These are phyloP conservation scores for Dendrobium huoshanense DNA, from an alignment of 106 monocot genomes.

Conservation along the genomic window DNA sequence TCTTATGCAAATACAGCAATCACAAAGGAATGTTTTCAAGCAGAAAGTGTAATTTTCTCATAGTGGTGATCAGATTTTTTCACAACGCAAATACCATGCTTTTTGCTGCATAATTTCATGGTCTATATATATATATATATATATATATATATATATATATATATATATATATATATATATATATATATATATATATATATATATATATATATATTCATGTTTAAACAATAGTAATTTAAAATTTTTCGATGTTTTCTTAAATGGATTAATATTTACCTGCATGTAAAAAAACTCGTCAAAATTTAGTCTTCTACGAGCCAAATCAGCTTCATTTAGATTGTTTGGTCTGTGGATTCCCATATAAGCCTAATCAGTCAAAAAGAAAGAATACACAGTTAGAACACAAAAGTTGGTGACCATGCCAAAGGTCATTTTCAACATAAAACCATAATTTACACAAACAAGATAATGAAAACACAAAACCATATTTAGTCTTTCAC, in stretches of 20 bases:
- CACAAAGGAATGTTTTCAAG: background rate
- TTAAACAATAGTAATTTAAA: background rate
- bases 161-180: background rate
- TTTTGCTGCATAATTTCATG: background rate
- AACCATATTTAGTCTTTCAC: no score
- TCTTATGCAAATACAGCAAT: background rate
- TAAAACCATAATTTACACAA: no score
- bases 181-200: background rate
- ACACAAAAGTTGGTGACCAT: background rate
- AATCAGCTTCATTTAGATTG: slow-evolving; percentile 67
- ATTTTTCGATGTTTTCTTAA: background rate
- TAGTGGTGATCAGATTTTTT: background rate
- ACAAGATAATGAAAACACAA: no score
- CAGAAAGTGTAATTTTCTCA: background rate
- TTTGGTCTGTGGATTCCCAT: slow-evolving; percentile 71
- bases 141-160: background rate
- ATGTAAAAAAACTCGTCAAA: slow-evolving; percentile 99
- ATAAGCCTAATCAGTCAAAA: slow-evolving; percentile 57
- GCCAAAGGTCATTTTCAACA: no score
- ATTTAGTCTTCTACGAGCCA: slow-evolving; percentile 85
- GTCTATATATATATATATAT: background rate
- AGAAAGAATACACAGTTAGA: background rate
- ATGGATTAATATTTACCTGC: slow-evolving; percentile 43
- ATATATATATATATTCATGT: background rate
- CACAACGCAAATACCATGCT: background rate